Base-by-base conservation (phyloP, 768 basidiomycete genomes). In the Udeniomyces megalosporus region DNA sequence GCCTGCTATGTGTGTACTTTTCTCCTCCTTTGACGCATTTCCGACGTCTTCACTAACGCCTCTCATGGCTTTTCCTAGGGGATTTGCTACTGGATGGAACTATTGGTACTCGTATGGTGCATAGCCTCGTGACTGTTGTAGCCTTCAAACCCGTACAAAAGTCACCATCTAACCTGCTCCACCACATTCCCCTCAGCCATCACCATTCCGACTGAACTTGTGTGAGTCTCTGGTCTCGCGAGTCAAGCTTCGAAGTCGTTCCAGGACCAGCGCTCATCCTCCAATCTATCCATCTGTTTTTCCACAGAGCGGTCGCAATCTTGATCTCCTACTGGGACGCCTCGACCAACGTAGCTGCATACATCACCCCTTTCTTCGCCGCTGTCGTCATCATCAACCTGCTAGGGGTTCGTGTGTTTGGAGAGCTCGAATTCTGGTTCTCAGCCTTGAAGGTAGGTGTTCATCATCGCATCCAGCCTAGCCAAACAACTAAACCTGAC, bases 291-390 rank as follows among this genome's bases (percentile, higher is more conserved):
- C 10, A 81, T 82, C n/a, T 85, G 87, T 74, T 78, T 89, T n/a
- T n/a, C n/a, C n/a, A n/a, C n/a, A n/a, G n/a, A 59, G 81, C 82
- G 1, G 86, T 85, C 3, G 81, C 84, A 15, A 78, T 88, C 55
- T 72, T 89, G 10, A 75, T 87, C 60, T 77, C 79, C 6, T 87
- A 82, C 75, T 88, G 86, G 85, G 65, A 66, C 22, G 57, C 61
- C 44, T 44, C 20, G 24, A 66, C 68, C 64, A 67, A 66, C 48
- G 45, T 60, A 20, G 71, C 73, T 6, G 74, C 68, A 3, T 76
- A 73, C 69, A 74, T 77, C 66, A 71, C 76, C 17, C 68, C 75
- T 45, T 69, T 71, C 34, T 65, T 73, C 42, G 69, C 73, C 24
- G 61, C 71, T 28, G 69, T 72, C 50, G 63, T 65, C 46, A 59